A percentile compares a stretch with the other conserved stretches of the same genome.
Conservation (phyloP, 2,329 filamentous ascomycete genomes). For the Microcyclospora tardicrescens region DNA sequence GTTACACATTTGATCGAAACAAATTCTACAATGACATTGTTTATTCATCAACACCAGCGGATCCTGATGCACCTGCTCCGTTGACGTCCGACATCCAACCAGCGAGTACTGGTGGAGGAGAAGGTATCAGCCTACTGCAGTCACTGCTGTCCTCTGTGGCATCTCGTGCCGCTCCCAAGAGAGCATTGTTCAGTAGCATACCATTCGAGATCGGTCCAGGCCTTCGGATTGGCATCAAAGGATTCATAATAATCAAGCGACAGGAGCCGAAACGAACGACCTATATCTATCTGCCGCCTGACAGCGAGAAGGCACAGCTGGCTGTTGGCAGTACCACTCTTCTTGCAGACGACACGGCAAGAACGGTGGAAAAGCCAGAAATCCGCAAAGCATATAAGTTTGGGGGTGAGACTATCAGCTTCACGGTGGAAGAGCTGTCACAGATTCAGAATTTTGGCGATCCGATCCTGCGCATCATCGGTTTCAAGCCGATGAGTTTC, state of each 20-base stretch:
- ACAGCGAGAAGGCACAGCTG: constrained; percentile 74
- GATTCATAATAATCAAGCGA: constrained; percentile 76
- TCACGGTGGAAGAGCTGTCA: constrained; percentile 72
- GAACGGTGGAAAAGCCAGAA: constrained; percentile 65
- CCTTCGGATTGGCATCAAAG: constrained; percentile 79
- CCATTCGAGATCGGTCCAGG: constrained; percentile 76
- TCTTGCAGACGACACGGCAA: constrained; percentile 64
- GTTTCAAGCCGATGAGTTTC: constrained; percentile 71
- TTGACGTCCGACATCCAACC: constrained; percentile 40
- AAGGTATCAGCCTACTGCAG: constrained; percentile 66
- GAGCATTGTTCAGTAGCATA: constrained; percentile 76
- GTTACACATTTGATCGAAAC: constrained; percentile 58
- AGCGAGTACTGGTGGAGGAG: constrained; percentile 49
- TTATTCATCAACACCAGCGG: constrained; percentile 58
- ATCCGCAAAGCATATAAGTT: constrained; percentile 92
- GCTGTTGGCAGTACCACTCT: constrained; percentile 60
- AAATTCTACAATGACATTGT: constrained; percentile 96
- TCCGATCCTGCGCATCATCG: constrained; percentile 74
- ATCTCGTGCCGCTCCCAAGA: constrained; percentile 74
- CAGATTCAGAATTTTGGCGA: constrained; percentile 67
- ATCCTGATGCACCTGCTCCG: constrained; percentile 53
- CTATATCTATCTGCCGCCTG: constrained; percentile 62
- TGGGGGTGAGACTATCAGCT: constrained; percentile 77
- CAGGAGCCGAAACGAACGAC: constrained; percentile 71
- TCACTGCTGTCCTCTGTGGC: constrained; percentile 79